Evolutionary conservation across 345 rosid genomes (phyloP), one percentile per base, ranked within the genome.

Genomic region (Kernera saxatilis): DNA sequence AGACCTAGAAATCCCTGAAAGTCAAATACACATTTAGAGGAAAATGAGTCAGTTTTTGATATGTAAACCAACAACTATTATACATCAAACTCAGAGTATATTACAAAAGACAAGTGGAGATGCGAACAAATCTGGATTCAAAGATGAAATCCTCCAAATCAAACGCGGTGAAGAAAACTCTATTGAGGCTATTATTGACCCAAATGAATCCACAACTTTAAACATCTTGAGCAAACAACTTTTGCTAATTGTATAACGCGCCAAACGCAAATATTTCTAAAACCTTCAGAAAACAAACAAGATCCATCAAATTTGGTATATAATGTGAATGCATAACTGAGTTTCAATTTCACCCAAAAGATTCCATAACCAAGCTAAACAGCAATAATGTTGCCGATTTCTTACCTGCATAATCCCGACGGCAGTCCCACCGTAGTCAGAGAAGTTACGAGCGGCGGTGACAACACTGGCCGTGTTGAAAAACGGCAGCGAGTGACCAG

Each of bases 1-100:
- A 93, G 80, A 54, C 98, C 97, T n/a, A 90, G 83, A 84, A 85
- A 93, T 0, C 97, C 94, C 98, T 93, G 86, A 57, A 57, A 50
- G 43, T 22, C 33, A 32, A n/a, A 37, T 23, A 70, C 32, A 53
- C 17, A 27, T 61, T 26, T 6, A 27, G 17, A 39, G 23, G 11
- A 41, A 33, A 25, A 13, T 59, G 30, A 59, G 22, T 10, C 12
- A 37, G 51, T 27, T 46, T 15, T 18, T 26, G 13, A 1, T 32
- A 68, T 40, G 21, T 5, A 27, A 49, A 67, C 33, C n/a, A 49
- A 9, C 4, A 19, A 2, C 5, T 25, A 23, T 29, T 18, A 33
- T 3, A 51, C n/a, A 40, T 11, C 17, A 55, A 56, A 21, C 8
- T 68, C 5, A 22, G 33, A 43, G 33, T 32, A 44, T 11, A 33